Evolutionary conservation across 306 rosid species (phyloP).

Genomic region (Nissolia schottii): DNA sequence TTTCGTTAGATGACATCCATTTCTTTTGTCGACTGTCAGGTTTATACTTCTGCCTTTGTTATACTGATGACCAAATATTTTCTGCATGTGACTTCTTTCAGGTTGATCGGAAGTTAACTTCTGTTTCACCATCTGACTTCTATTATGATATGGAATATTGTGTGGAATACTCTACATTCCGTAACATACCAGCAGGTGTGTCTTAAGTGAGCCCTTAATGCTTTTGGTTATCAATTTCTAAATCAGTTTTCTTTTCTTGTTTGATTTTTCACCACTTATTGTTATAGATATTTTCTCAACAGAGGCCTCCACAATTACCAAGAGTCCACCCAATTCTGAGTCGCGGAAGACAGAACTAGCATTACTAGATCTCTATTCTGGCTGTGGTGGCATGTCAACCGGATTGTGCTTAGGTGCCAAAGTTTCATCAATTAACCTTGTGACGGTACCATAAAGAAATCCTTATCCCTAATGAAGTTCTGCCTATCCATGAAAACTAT

Average conservation of each 20-base stretch:
- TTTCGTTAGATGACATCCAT: conserved; percentile 8
- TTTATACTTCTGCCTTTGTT: neutral
- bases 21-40: neutral
- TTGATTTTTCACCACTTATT: conserved; percentile 22
- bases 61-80: neutral
- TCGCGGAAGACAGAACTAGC: conserved; percentile 36
- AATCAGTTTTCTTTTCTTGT: neutral
- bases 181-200: conserved; percentile 52
- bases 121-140: conserved; percentile 48
- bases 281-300: conserved; percentile 25
- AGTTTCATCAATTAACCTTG: conserved; percentile 62
- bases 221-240: neutral
- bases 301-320: conserved; percentile 20
- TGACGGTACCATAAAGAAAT: conserved; percentile 49
- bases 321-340: conserved; percentile 29
- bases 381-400: conserved; percentile 99
- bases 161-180: conserved; percentile 87
- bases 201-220: conserved; percentile 15
- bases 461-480: conserved; percentile 14
- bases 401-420: conserved; percentile 89
- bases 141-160: conserved; percentile 94
- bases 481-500: neutral
- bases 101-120: conserved; percentile 54
- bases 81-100: conserved; percentile 31
- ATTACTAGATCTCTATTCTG: conserved; percentile 76